Evolutionary conservation across 78 protist genomes (phyloP), one percentile per base, ranked within the genome.

Genomic region (Dictyostelium citrinum): DNA sequence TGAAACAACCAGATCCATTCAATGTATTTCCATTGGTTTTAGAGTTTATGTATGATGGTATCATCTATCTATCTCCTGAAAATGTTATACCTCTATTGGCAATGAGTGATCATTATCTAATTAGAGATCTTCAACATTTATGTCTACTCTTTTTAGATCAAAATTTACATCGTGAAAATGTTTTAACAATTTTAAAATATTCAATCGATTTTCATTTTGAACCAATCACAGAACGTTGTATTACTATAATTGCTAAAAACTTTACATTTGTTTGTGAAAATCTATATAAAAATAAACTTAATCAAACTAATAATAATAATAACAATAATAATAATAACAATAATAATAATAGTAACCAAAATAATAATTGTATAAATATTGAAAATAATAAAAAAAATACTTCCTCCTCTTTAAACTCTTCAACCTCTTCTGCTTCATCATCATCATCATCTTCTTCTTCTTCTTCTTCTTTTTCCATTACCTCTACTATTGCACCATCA

Each of bases 11-110:
- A 3, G 93, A 88, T 49, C 93, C 93, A 29, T 79, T 45, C 82
- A 88, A 88, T 68, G 85, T 88, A 5, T 88, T 88, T 58, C 64
- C 67, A 9, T 37, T 60, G 68, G 93, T 91, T n/a, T 46, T 91
- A 83, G 45, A 22, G 41, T 93, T 84, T 55, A 93, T 93, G 96
- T 93, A 93, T 74, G 90, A 84, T 68, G 96, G 96, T 64, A 82
- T 79, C 2, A 90, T 82, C 37, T 46, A 68, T 31, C 24, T 93
- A 11, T 68, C 93, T 49, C 84, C 91, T 27, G 84, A 70, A 41
- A 93, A 88, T 74, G 96, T 86, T 2, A 58, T 93, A 37, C 96
- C 90, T n/a, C 71, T 93, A 20, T 58, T 93, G 27, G 72, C 96
- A 11, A 93, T 93, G 96, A 83, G 93, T 29, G 91, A 93, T 46